Conservation (phyloP, 345 rosid genomes). For the Iberis pinnata region DNA sequence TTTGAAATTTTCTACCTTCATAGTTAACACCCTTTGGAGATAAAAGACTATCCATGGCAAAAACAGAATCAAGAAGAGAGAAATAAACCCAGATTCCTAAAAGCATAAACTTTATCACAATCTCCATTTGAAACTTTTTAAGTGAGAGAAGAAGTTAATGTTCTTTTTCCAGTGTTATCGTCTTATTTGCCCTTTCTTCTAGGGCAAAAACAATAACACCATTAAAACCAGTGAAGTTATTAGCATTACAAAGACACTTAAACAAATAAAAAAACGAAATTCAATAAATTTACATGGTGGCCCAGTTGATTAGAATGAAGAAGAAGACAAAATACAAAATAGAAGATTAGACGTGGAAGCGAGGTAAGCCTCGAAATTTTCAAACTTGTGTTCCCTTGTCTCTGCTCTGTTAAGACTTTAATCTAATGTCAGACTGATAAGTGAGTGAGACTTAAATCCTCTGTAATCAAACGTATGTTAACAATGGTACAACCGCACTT, state of each 20-base stretch:
- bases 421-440: slow-evolving; percentile 15
- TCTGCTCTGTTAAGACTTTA: background rate
- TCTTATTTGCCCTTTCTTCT: slow-evolving; percentile 19
- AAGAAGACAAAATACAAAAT: slow-evolving; percentile 23
- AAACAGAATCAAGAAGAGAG: slow-evolving; percentile 29
- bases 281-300: background rate
- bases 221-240: slow-evolving; percentile 6
- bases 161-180: background rate
- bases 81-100: slow-evolving; percentile 24
- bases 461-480: slow-evolving; percentile 6
- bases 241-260: too few relatives aligned
- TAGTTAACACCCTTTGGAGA: slow-evolving; percentile 94
- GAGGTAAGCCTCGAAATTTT: slow-evolving; percentile 38
- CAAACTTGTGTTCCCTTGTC: slow-evolving; percentile 59
- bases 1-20: slow-evolving; percentile 48
- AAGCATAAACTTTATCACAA: slow-evolving; percentile 29
- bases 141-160: background rate
- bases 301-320: slow-evolving; percentile 10
- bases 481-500: background rate
- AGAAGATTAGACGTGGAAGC: slow-evolving; percentile 21
- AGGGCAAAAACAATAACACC: slow-evolving; percentile 22
- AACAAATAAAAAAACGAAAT: background rate
- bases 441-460: slow-evolving; percentile 18
- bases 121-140: slow-evolving; percentile 26
- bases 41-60: slow-evolving; percentile 57